Base-by-base conservation (phyloP, 2,329 filamentous ascomycete genomes). In the Lachnum nothofagi region DNA sequence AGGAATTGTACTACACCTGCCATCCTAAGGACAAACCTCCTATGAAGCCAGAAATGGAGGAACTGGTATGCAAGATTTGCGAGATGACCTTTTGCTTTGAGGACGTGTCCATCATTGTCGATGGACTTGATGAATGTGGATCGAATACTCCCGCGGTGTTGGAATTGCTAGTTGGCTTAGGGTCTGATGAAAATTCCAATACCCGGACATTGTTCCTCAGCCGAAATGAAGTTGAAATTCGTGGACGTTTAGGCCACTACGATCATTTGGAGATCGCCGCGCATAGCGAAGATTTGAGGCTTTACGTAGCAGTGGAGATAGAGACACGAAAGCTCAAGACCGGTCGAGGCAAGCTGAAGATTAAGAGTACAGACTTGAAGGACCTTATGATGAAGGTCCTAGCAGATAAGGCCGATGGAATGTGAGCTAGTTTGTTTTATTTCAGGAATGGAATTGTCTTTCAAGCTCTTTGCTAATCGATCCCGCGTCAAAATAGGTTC, bases 401-500 rank as follows among this genome's bases (percentile, higher is more conserved):
- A 7, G 34, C 39, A 16, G 23, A 38, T 5, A 22, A 22, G n/a
- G 44, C 44, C 1, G 24, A 16, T 6, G 44, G 44, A 31, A 46
- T 46, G 35, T 46, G n/a, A 39, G 40, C 17, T 9, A 6, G 6
- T 27, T 27, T 40, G 40, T 42, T 17, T 25, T 17, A 29, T 19
- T 42, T 25, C 40, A 9, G n/a, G 12, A 27, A n/a, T n/a, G n/a
- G n/a, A n/a, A n/a, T n/a, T n/a, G n/a, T n/a, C n/a, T n/a, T n/a
- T n/a, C n/a, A n/a, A n/a, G n/a, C n/a, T n/a, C n/a, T n/a, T n/a
- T n/a, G n/a, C n/a, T n/a, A n/a, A n/a, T n/a, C n/a, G n/a, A n/a
- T n/a, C n/a, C n/a, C n/a, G 17, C 19, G 10, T 19, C 9, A 2
- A 5, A 42, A 19, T 14, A 61, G 62, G 64, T 64, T 63, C 34